phyloP scores from a whole-genome alignment of 768 basidiomycete species.

The Neoboletus brunneissimus region DNA sequence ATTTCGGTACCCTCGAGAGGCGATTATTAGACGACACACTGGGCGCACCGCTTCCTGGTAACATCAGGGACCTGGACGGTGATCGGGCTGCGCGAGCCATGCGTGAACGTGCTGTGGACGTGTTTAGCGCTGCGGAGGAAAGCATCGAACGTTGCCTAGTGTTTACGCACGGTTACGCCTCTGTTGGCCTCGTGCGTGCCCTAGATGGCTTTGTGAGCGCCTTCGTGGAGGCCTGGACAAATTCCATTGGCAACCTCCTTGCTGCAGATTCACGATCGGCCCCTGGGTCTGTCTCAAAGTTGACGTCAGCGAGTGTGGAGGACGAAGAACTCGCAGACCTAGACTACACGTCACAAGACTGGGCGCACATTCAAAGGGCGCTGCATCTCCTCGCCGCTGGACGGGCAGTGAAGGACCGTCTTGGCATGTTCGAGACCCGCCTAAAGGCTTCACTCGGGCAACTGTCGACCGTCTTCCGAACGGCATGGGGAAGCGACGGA shows the following conservation, averaged over 20 bases:
- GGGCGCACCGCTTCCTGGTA: constrained; percentile 40
- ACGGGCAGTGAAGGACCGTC: constrained; percentile 65
- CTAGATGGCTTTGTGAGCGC: constrained; percentile 67
- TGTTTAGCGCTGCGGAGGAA: constrained; percentile 78
- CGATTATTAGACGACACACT: constrained; percentile 62
- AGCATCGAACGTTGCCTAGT: constrained; percentile 68
- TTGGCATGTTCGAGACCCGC: constrained; percentile 67
- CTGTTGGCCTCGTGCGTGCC: constrained; percentile 67
- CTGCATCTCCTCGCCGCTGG: constrained; percentile 84
- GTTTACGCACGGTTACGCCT: constrained; percentile 91
- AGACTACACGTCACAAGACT: constrained; percentile 88
- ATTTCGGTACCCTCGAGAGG: constrained; percentile 78
- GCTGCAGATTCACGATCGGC: constrained; percentile 28
- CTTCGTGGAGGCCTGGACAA: constrained; percentile 67
- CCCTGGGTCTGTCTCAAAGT: constrained; percentile 30
- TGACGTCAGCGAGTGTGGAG: constrained; percentile 24
- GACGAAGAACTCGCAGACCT: constrained; percentile 71
- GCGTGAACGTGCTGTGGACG: constrained; percentile 70
- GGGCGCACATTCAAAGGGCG: constrained; percentile 79
- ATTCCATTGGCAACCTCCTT: constrained; percentile 43
- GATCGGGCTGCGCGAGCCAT: constrained; percentile 58
- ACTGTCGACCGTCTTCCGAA: constrained; percentile 56
- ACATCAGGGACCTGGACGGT: constrained; percentile 25
- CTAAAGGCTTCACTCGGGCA: constrained; percentile 58
- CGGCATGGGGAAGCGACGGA: constrained; percentile 50